phyloP scores from a whole-genome alignment of 2,329 filamentous ascomycete species.

The Hymenoscyphus fraxineus region DNA sequence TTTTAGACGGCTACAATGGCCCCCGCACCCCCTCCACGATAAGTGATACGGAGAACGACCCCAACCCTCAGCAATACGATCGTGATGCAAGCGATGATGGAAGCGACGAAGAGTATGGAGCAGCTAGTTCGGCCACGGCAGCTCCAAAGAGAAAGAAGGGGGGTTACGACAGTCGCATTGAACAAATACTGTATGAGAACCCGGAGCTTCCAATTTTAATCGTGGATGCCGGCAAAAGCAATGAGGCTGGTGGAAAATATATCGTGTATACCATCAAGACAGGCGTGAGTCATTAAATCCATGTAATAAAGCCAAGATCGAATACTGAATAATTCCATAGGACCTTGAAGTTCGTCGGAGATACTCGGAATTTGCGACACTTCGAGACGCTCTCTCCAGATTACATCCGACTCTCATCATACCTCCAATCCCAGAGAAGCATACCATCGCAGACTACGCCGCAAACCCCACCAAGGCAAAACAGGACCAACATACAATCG shows the following conservation, averaged over 20 bases:
- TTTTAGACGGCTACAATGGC: conserved; percentile 50
- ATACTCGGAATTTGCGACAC: conserved; percentile 93
- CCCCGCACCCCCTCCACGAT: conserved; percentile 53
- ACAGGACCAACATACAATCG: conserved; percentile 95
- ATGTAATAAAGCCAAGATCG: neutral
- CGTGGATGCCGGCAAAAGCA: conserved; percentile 90
- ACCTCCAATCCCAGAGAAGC: conserved; percentile 96
- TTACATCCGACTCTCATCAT: conserved; percentile 94
- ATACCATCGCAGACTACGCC: conserved; percentile 97
- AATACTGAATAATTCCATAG: conserved; percentile 43
- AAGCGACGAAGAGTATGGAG: conserved; percentile 46
- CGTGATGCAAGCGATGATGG: conserved; percentile 41
- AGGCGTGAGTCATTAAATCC: conserved; percentile 54
- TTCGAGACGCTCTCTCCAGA: conserved; percentile 82
- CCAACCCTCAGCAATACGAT: conserved; percentile 23
- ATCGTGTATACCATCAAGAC: conserved; percentile 98
- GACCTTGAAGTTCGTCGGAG: conserved; percentile 91
- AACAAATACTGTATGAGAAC: conserved; percentile 96
- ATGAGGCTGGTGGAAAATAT: conserved; percentile 85
- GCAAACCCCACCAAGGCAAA: conserved; percentile 97
- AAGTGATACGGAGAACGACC: conserved; percentile 38
- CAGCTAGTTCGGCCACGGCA: conserved; percentile 36
- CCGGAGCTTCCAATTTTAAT: conserved; percentile 87
- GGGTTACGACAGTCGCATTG: conserved; percentile 90
- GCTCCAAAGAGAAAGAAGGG: conserved; percentile 69